phyloP scores from a whole-genome alignment of 2,329 filamentous ascomycete genomes.

The Knufia fluminis region DNA sequence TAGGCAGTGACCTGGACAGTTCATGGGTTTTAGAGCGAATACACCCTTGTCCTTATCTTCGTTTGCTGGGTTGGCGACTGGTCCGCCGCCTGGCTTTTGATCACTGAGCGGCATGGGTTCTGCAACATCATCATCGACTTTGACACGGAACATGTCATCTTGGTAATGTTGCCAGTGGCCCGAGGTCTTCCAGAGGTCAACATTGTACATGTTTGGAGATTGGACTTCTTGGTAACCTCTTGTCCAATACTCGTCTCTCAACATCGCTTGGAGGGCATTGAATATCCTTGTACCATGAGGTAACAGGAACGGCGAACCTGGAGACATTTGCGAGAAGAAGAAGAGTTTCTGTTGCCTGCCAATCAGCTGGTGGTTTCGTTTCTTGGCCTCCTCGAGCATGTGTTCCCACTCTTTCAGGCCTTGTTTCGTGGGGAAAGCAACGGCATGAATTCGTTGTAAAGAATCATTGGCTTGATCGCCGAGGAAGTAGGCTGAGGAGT shows the following conservation, averaged over 20 bases:
- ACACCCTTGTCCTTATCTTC: constrained; percentile 60
- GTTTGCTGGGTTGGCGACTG: constrained; percentile 27
- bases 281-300: constrained; percentile 90
- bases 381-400: constrained; percentile 94
- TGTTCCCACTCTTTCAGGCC: constrained; percentile 85
- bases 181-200: constrained; percentile 84
- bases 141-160: constrained; percentile 90
- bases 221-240: constrained; percentile 92
- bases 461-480: constrained; percentile 91
- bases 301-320: constrained; percentile 84
- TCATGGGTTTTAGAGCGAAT: constrained; percentile 92
- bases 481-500: constrained; percentile 80
- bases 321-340: constrained; percentile 92
- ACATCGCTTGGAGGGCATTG: constrained; percentile 73
- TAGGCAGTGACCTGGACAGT: constrained; percentile 89
- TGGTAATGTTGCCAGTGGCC: constrained; percentile 92
- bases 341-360: constrained; percentile 94
- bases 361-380: constrained; percentile 89
- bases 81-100: constrained; percentile 18
- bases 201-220: constrained; percentile 94
- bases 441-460: constrained; percentile 89
- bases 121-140: constrained; percentile 31
- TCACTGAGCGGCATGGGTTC: constrained; percentile 20
- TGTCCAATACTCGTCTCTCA: constrained; percentile 82
- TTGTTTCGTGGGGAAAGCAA: constrained; percentile 97